A percentile compares a stretch with the other conserved stretches of the same genome.
phyloP scores from a whole-genome alignment of 129 eudicot genomes.

The Centaurea solstitialis region DNA sequence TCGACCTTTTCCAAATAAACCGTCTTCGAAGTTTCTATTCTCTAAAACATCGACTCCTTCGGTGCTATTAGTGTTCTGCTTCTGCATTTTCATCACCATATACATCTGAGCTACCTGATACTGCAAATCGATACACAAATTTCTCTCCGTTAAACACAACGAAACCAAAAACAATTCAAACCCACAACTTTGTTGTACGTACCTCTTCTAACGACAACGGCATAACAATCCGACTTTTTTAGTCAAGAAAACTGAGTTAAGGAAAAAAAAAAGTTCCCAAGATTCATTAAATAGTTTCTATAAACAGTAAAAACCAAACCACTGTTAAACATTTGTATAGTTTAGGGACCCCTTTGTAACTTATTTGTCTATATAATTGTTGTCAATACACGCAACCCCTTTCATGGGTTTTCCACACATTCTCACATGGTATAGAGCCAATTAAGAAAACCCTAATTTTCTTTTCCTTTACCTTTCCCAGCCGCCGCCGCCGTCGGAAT shows the following conservation, averaged over 20 bases:
- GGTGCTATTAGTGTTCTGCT: slow-evolving; percentile 50
- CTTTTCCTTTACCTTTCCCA: no score
- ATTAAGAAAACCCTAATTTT: no score
- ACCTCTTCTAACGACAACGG: slow-evolving; percentile 83
- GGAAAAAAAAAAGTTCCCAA: slow-evolving; percentile 12
- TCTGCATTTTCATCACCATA: slow-evolving; percentile 84
- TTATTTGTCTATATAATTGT: no score
- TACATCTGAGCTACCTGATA: slow-evolving; percentile 84
- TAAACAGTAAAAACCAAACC: background rate
- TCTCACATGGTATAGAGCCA: no score
- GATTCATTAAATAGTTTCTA: background rate
- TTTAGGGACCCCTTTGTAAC: no score
- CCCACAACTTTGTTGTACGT: slow-evolving; percentile 22
- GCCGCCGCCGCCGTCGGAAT: no score
- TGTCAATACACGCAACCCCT: no score
- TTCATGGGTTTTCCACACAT: no score
- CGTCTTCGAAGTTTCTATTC: slow-evolving; percentile 59
- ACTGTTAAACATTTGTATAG: no score
- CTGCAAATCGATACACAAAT: slow-evolving; percentile 38
- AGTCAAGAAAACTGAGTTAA: slow-evolving; percentile 36
- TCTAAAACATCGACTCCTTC: slow-evolving; percentile 88
- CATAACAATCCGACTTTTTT: slow-evolving; percentile 71
- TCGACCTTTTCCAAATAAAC: slow-evolving; percentile 64
- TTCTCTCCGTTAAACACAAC: background rate
- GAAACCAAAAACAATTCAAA: background rate